These are phyloP conservation scores for Passalora sequoiae DNA, from an alignment of 2,329 filamentous ascomycete genomes.

Conservation along the genomic window DNA sequence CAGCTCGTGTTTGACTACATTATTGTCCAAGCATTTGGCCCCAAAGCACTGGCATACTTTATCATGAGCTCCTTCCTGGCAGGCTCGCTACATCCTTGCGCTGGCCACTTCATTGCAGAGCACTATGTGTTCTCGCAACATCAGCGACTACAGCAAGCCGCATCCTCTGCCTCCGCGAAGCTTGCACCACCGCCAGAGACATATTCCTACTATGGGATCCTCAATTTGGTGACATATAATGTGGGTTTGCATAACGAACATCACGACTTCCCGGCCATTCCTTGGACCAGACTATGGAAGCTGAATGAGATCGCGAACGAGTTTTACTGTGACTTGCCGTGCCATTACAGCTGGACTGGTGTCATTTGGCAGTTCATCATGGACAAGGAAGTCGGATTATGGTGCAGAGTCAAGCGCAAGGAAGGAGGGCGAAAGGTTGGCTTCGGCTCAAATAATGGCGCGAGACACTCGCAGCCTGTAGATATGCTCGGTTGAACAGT, in stretches of 20 bases:
- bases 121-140: constrained; percentile 60
- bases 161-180: constrained; percentile 42
- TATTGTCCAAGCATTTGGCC: constrained; percentile 58
- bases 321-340: constrained; percentile 84
- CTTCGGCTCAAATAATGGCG: constrained; percentile 6
- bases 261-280: constrained; percentile 95
- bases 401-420: constrained; percentile 87
- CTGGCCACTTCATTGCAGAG: constrained; percentile 97
- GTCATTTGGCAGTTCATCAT: constrained; percentile 95
- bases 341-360: constrained; percentile 83
- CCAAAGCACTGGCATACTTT: constrained; percentile 71
- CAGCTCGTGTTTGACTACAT: constrained; percentile 74
- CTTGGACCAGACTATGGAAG: constrained; percentile 79
- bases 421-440: constrained; percentile 64
- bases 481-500: constrained; percentile 11
- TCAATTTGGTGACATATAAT: constrained; percentile 94
- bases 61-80: constrained; percentile 88
- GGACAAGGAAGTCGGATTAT: constrained; percentile 83
- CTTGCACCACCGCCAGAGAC: constrained; percentile 63
- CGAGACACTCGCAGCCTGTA: constrained; percentile 15
- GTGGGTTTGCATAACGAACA: constrained; percentile 98
- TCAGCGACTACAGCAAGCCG: constrained; percentile 40
- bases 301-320: constrained; percentile 77
- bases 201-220: constrained; percentile 89
- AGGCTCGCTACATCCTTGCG: constrained; percentile 86